Base-by-base conservation (phyloP, 1,284 basidiomycete species). In the Exobasidium cylindrosporum region DNA sequence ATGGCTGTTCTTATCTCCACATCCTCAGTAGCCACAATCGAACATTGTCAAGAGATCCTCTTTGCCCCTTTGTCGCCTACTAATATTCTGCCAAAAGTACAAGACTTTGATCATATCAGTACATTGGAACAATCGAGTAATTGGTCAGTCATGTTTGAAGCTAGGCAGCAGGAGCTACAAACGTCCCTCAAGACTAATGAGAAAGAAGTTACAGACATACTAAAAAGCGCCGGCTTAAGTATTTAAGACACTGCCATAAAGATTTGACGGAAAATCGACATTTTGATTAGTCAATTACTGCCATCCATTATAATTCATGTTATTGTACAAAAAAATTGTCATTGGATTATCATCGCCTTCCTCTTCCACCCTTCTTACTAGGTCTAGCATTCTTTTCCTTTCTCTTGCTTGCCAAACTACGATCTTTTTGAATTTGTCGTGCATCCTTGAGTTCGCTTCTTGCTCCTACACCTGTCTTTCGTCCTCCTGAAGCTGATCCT, bases 401-500 rank as follows among this genome's bases (percentile, higher is more conserved):
- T 70, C 83, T 85, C 63, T 85, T 85, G 69, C 89, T 87, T 74
- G 82, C 72, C 68, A 75, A 57, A 74, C 86, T 86, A 64, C 91
- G 85, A 29, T 84, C 82, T 77, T 88, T 92, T 62, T 89, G 85
- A 66, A 95, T 92, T 77, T 92, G 89, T 56, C 91, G 89, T 40
- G 86, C 87, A 0, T 86, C 88, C 82, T 90, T 92, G 77, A 92
- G 85, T 80, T 92, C 91, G 58, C 80, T 88, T 81, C 87, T 90
- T 72, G 89, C 86, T 57, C 82, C 84, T 4, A n/a, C 14, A 83
- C 84, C 54, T 86, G 74, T 0, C 85, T 78, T 79, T 88, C 89
- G n/a, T 21, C 21, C 47, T 21, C 47, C 47, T 14, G 26, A 24
- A 2, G 47, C n/a, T 84, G 85, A 43, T 83, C 30, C 55, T 11